Evolutionary conservation across 768 basidiomycete genomes (phyloP).

Genomic region (Pleurotus citrinopileatus): DNA sequence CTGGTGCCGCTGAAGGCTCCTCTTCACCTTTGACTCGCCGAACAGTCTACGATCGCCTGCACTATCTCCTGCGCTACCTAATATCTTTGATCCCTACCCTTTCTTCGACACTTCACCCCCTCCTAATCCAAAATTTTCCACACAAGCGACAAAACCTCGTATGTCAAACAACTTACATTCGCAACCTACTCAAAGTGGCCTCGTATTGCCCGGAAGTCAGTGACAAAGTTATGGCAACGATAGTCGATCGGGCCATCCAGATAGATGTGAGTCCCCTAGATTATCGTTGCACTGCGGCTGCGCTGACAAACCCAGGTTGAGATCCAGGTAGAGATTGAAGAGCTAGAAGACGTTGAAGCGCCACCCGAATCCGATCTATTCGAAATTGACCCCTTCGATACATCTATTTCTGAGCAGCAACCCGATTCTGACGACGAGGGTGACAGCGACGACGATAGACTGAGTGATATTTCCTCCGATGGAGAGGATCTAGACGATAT

Average conservation of each 20-base stretch:
- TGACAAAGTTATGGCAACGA: conserved; percentile 80
- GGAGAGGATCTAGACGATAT: conserved; percentile 47
- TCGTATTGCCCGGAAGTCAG: conserved; percentile 86
- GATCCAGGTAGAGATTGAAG: conserved; percentile 94
- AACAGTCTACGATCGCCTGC: conserved; percentile 81
- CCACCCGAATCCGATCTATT: conserved; percentile 58
- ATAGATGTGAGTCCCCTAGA: conserved; percentile 79
- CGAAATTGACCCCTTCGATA: conserved; percentile 84
- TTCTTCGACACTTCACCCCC: conserved; percentile 80
- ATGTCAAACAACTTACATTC: conserved; percentile 84
- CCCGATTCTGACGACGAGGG: conserved; percentile 56
- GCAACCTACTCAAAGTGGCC: conserved; percentile 80
- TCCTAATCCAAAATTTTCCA: conserved; percentile 84
- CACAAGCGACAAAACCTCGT: conserved; percentile 86
- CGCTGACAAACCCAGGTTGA: conserved; percentile 70
- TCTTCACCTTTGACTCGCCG: conserved; percentile 74
- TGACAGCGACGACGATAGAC: conserved; percentile 39
- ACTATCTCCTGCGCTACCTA: conserved; percentile 83
- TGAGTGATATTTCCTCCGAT: conserved; percentile 79
- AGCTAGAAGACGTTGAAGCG: conserved; percentile 71
- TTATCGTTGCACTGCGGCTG: too few relatives aligned
- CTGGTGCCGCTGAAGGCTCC: conserved; percentile 60
- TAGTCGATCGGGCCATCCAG: conserved; percentile 92
- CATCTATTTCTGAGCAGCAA: conserved; percentile 74
- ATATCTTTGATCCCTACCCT: conserved; percentile 89